phyloP scores from a whole-genome alignment of 1,139 yeast genomes.

The Meyerozyma guilliermondii region DNA sequence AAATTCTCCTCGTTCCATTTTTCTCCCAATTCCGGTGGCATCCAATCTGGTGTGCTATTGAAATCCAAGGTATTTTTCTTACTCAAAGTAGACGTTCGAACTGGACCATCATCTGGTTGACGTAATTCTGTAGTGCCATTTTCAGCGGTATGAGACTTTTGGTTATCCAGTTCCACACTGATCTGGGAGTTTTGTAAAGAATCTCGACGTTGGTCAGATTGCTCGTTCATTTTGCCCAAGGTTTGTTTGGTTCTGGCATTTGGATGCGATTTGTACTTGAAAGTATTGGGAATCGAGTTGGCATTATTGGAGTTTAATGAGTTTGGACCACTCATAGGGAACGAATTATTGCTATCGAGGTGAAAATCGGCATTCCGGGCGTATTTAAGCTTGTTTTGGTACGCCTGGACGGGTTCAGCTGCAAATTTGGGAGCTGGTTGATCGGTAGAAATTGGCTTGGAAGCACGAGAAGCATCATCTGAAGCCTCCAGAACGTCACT shows the following conservation, averaged over 20 bases:
- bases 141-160: not conserved
- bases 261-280: conserved; percentile 42
- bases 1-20: conserved; percentile 24
- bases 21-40: conserved; percentile 37
- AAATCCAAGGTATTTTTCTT: conserved; percentile 7
- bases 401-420: conserved; percentile 8
- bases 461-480: not conserved
- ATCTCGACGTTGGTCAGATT: not conserved
- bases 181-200: not conserved
- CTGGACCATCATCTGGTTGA: conserved; percentile 6
- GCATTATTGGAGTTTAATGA: conserved; percentile 12
- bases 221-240: conserved; percentile 13
- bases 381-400: conserved; percentile 32
- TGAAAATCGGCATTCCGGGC: conserved; percentile 30
- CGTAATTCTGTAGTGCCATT: no score
- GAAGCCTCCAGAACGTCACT: conserved; percentile 13
- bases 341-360: conserved; percentile 13
- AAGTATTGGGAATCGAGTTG: conserved; percentile 41
- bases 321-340: conserved; percentile 5
- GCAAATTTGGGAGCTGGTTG: not conserved
- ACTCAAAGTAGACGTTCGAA: conserved; percentile 16
- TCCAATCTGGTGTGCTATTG: conserved; percentile 39
- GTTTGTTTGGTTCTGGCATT: conserved; percentile 38
- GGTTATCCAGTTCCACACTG: not conserved
- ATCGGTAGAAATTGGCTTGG: not conserved